Evolutionary conservation across 169 alveolate genomes (phyloP), one percentile per base, ranked within the genome.

Genomic region (Plasmodium berghei): DNA sequence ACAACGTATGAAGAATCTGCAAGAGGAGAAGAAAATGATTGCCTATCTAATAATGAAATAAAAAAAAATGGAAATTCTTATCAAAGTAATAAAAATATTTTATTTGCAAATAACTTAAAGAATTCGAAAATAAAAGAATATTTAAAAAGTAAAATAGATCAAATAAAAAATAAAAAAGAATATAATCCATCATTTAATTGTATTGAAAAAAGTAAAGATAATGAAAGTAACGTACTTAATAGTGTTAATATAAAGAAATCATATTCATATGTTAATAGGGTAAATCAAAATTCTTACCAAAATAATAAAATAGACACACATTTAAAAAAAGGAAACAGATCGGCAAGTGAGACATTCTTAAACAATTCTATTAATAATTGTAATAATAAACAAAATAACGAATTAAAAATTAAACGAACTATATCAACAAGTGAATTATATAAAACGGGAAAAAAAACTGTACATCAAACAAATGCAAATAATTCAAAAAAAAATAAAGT

Each of bases 101-200:
- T 80, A 52, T 42, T 80, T 42, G 72, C 71, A 66, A 80, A 18
- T 24, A 67, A 67, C 67, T 66, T 80, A 55, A 66, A 80, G 48
- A 67, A 80, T 54, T 69, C 83, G 52, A 80, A 67, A 58, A 42
- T 80, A 34, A 80, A 52, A 45, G 54, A 61, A 45, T 80, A 80
- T 18, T 40, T 80, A 58, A 80, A 80, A 71, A 80, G 45, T 26
- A 80, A 80, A 80, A 66, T 80, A 80, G 73, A 80, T 20, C 55
- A 80, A 55, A 61, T 80, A 40, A 80, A 80, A 59, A 80, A 66
- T 18, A 45, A 77, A 56, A 77, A 64, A 6, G 77, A 77, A 42
- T 63, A 77, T 26, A 34, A 48, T 10, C 9, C 55, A 52, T 26
- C n/a, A 10, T 12, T 8, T 9, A 56, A 9, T 42, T 48, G 16